These are phyloP conservation scores for Effrenium voratum DNA, from an alignment of 73 alveolate species.

Conservation along the genomic window DNA sequence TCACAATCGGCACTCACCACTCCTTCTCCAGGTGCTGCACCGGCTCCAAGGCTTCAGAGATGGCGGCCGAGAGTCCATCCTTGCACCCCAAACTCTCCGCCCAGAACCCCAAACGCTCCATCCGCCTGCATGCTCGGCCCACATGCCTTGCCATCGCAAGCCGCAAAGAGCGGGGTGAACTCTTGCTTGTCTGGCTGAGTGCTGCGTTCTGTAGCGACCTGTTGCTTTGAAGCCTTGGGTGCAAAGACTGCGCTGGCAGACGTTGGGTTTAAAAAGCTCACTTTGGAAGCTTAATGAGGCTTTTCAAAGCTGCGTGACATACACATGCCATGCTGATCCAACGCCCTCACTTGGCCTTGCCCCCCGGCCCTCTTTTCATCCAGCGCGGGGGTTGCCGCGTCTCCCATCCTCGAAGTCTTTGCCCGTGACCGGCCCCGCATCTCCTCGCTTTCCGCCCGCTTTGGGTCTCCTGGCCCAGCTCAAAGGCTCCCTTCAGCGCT, in stretches of 20 bases:
- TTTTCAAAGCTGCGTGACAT: background rate
- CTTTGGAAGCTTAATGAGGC: background rate
- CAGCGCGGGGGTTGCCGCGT: background rate
- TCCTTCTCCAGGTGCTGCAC: constrained; percentile 83
- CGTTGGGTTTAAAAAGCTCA: background rate
- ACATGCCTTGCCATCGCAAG: background rate
- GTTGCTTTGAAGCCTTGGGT: background rate
- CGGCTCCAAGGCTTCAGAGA: constrained; percentile 64
- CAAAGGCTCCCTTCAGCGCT: background rate
- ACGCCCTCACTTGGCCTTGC: background rate
- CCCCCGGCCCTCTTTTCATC: background rate
- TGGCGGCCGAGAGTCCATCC: background rate
- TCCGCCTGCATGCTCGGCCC: background rate
- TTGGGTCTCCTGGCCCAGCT: background rate
- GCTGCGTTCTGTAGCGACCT: background rate
- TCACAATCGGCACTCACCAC: background rate
- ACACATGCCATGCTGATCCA: background rate
- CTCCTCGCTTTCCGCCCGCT: background rate
- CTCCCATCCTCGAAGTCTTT: background rate
- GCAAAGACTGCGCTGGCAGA: background rate
- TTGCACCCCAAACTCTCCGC: background rate
- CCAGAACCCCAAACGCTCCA: background rate
- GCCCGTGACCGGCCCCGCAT: background rate
- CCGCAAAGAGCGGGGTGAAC: background rate
- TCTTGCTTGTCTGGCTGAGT: background rate